Conservation (phyloP, 1,139 yeast species). For the Suzukiozyma palmioleophila region DNA sequence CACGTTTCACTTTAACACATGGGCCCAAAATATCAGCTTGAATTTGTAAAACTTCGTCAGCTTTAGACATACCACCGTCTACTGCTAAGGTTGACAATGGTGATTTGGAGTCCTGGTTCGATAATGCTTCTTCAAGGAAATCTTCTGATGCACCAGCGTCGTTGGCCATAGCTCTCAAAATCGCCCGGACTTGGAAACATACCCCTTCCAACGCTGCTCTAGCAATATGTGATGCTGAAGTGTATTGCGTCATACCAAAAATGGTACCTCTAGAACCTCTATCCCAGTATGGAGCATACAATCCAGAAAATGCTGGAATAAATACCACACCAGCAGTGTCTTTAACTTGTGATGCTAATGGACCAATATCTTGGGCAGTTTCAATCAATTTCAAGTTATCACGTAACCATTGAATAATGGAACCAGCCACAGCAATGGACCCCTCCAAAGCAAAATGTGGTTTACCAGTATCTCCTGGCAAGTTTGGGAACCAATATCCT, state of each 20-base stretch:
- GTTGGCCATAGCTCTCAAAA: conserved; percentile 82
- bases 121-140: conserved; percentile 40
- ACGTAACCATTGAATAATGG: conserved; percentile 91
- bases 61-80: conserved; percentile 95
- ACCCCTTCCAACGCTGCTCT: conserved; percentile 95
- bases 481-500: conserved; percentile 81
- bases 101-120: conserved; percentile 37
- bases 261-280: conserved; percentile 90
- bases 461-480: conserved; percentile 45
- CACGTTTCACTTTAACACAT: conserved; percentile 78
- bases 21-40: conserved; percentile 89
- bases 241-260: conserved; percentile 87
- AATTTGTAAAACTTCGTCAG: conserved; percentile 88
- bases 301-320: conserved; percentile 92
- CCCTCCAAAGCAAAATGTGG: conserved; percentile 94
- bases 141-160: conserved; percentile 64
- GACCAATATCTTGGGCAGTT: conserved; percentile 84
- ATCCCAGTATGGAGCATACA: conserved; percentile 96
- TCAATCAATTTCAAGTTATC: conserved; percentile 83
- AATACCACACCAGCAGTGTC: conserved; percentile 91
- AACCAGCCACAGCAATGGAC: conserved; percentile 94
- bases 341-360: conserved; percentile 76
- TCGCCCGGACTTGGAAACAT: conserved; percentile 90
- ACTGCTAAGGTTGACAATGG: conserved; percentile 65
- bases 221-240: conserved; percentile 83